Evolutionary conservation across 2,329 filamentous ascomycete genomes (phyloP).

Genomic region (Scytalidium lignicola): DNA sequence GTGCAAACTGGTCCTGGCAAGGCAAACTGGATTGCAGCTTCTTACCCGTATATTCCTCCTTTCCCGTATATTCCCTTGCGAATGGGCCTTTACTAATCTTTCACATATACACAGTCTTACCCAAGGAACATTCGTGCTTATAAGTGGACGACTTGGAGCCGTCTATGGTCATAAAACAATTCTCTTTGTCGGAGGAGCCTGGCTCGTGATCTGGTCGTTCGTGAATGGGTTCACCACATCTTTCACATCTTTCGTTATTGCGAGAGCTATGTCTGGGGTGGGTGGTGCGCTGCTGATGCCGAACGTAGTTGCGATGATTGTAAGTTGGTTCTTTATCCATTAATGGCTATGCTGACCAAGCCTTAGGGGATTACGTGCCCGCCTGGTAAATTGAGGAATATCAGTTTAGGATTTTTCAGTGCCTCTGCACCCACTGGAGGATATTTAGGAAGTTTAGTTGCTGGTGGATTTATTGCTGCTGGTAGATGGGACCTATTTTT

Average conservation of each 20-base stretch:
- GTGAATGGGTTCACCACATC: background rate
- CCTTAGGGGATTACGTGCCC: slow-evolving; percentile 33
- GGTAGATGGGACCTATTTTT: background rate
- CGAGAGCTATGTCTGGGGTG: slow-evolving; percentile 30
- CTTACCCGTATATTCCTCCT: slow-evolving; percentile 1
- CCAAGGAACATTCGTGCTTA: slow-evolving; percentile 44
- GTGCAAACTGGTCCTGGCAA: slow-evolving; percentile 1
- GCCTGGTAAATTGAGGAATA: slow-evolving; percentile 37
- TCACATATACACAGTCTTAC: slow-evolving; percentile 33
- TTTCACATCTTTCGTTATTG: background rate
- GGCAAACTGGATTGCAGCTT: slow-evolving; percentile 5
- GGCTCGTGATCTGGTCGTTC: slow-evolving; percentile 37
- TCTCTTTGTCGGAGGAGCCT: slow-evolving; percentile 36
- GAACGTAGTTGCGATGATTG: slow-evolving; percentile 43
- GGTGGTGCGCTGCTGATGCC: slow-evolving; percentile 44
- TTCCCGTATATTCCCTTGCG: background rate
- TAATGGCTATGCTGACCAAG: background rate
- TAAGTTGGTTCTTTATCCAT: slow-evolving; percentile 1
- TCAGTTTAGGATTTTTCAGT: slow-evolving; percentile 38
- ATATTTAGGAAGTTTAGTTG: slow-evolving; percentile 3
- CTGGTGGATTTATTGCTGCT: background rate
- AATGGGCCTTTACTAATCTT: background rate
- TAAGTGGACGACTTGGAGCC: slow-evolving; percentile 43
- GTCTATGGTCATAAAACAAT: slow-evolving; percentile 45
- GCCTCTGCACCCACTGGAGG: slow-evolving; percentile 40